Base-by-base conservation (phyloP, 2,329 filamentous ascomycete genomes). In the Cordyceps militaris region DNA sequence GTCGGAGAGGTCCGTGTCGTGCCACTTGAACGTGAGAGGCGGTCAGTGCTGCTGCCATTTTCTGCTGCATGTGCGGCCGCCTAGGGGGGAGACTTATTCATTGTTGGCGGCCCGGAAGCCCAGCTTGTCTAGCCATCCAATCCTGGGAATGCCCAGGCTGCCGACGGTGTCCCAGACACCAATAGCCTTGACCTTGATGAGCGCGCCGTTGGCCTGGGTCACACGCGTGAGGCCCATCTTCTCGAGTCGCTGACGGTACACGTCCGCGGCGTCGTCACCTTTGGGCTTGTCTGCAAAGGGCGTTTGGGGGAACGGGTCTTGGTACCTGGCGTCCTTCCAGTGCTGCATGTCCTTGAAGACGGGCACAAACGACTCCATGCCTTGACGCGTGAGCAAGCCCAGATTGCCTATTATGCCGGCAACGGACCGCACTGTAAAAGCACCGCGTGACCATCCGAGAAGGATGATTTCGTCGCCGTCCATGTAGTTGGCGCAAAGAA, bases 401-500 rank as follows among this genome's bases (percentile, higher is more conserved):
- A 83, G 63, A 32, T 73, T 70, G 0, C 71, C 73, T 44, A 83
- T 73, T 73, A 83, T 78, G 40, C 79, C 78, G 2, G 78, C 78
- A 4, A 83, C 74, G 3, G 78, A 81, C n/a, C 80, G 74, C 2
- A 76, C 80, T 0, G 80, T 84, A 62, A 83, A 84, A 4, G 81
- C 81, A 4, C 81, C 81, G 14, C 81, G 75, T 1, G 80, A 83
- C 71, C 81, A 84, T 3, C 81, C 81, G 28, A 83, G 67, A 28
- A 83, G 73, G 48, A 81, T 69, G 49, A 84, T 81, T 61, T 83
- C 77, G 60, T 84, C 81, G 3, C 80, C 80, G 55, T 78, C 75
- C 56, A 75, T 74, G 63, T 85, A 85, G 68, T 86, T 86, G 63
- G 79, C 77, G 56, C 81, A 84, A 2, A 86, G 71, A 64, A 85